Evolutionary conservation across 2,329 filamentous ascomycete species (phyloP).

Genomic region (Talaromyces atroroseus): DNA sequence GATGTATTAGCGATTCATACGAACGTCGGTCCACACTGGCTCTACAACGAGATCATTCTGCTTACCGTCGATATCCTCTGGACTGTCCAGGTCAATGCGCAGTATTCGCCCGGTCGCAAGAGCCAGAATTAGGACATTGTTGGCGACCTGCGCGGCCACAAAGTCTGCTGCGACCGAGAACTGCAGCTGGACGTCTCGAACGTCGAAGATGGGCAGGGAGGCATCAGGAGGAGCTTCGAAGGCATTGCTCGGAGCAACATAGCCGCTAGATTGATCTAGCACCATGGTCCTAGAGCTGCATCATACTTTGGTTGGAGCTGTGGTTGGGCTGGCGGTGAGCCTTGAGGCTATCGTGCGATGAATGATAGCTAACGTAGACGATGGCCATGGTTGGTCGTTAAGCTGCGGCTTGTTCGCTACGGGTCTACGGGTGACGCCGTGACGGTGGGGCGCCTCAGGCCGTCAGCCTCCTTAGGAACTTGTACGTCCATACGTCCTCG

Average conservation of each 20-base stretch:
- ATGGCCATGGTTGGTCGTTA: too few relatives aligned
- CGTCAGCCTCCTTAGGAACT: too few relatives aligned
- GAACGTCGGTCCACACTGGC: neutral
- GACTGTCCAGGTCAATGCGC: slow-evolving; percentile 86
- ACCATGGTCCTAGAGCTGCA: slow-evolving; percentile 50
- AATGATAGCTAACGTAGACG: too few relatives aligned
- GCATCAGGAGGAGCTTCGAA: slow-evolving; percentile 55
- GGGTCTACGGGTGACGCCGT: too few relatives aligned
- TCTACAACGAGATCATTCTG: neutral
- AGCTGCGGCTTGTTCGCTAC: too few relatives aligned
- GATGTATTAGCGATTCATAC: neutral
- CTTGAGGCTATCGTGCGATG: neutral
- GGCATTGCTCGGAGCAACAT: slow-evolving; percentile 61
- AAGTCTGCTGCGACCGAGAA: slow-evolving; percentile 95
- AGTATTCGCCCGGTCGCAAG: slow-evolving; percentile 88
- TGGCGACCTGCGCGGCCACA: slow-evolving; percentile 91
- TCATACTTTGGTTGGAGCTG: neutral
- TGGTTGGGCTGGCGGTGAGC: neutral
- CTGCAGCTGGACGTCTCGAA: slow-evolving; percentile 85
- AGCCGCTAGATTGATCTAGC: slow-evolving; percentile 66
- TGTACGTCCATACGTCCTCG: too few relatives aligned
- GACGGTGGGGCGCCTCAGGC: too few relatives aligned
- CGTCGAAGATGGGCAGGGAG: slow-evolving; percentile 82
- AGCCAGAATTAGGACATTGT: slow-evolving; percentile 91
- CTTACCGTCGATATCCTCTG: slow-evolving; percentile 87